These are phyloP conservation scores for Paraphoma sp. DNA, from an alignment of 2,329 filamentous ascomycete genomes.

Conservation along the genomic window DNA sequence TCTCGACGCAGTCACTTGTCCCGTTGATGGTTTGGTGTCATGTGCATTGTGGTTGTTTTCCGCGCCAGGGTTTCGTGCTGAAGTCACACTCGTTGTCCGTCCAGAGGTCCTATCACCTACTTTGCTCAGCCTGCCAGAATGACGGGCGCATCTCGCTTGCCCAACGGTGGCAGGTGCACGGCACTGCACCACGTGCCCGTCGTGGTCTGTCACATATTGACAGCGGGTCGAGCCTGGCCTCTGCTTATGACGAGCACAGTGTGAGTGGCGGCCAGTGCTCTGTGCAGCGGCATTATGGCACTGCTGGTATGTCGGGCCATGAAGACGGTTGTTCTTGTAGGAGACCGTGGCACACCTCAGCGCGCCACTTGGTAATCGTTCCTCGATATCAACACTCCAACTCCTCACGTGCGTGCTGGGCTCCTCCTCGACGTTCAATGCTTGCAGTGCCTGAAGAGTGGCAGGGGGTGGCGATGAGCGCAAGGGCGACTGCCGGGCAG, in stretches of 20 bases:
- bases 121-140: background rate
- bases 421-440: background rate
- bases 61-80: too few relatives aligned
- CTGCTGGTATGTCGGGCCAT: conserved; percentile 8
- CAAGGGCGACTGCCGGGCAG: background rate
- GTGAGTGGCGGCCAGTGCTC: background rate
- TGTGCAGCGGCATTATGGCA: conserved; percentile 5
- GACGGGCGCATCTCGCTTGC: background rate
- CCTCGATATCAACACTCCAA: conserved; percentile 1
- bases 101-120: background rate
- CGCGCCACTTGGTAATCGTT: conserved; percentile 3
- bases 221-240: conserved; percentile 4
- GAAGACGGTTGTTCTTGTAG: conserved; percentile 6
- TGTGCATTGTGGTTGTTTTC: too few relatives aligned
- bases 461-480: background rate
- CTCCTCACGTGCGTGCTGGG: background rate
- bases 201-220: background rate
- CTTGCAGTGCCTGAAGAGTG: background rate
- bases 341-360: conserved; percentile 9
- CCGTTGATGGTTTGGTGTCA: too few relatives aligned
- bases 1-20: too few relatives aligned
- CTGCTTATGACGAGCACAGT: conserved; percentile 7
- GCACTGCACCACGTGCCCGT: background rate
- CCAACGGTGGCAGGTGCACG: background rate
- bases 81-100: too few relatives aligned